Evolutionary conservation across 2,329 filamentous ascomycete species (phyloP), one percentile per base, ranked within the genome.

Genomic region (Didymella sp.): DNA sequence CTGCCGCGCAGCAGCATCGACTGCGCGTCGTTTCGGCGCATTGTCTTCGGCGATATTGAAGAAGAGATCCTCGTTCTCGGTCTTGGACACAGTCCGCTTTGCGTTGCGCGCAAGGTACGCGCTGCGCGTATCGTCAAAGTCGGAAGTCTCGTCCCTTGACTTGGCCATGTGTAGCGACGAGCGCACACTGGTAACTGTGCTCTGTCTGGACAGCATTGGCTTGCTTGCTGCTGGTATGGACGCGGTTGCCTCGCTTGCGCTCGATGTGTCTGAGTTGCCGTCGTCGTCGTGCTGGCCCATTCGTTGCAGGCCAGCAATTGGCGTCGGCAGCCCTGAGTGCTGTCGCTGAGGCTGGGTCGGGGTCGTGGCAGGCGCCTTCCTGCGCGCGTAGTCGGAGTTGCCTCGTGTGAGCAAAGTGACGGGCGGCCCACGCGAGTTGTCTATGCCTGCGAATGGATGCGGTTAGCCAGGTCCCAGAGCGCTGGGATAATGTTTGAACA

Each of bases 331-430:
- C 5, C 30, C 49, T 4, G 48, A 57, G 31, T 53, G 55, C 55
- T 58, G 55, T 40, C 50, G 55, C 33, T 38, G 49, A 17, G 43
- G 45, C 33, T 44, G 54, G 15, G 30, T 49, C 2, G 54, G 43
- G 11, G 43, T 49, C 43, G 54, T n/a, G 56, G 65, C 44, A 28
- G 71, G 49, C 6, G 24, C 62, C 58, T 64, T 67, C 53, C 70
- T 72, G 38, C 73, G 72, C 58, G 69, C 70, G 58, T 70, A 63
- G 58, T 76, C 74, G 15, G 66, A 65, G 53, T 69, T 66, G 27
- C 70, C 68, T 51, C 80, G 80, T 48, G 81, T 82, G 57, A 80
- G 79, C 56, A 82, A 76, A n/a, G 80, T 78, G 56, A 82, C 78
- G 48, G 81, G 81, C 42, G 82, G 81, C 57, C 81, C 82, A 66